These are phyloP conservation scores for Adenanthera pavonina DNA, from an alignment of 306 rosid genomes.

Conservation along the genomic window DNA sequence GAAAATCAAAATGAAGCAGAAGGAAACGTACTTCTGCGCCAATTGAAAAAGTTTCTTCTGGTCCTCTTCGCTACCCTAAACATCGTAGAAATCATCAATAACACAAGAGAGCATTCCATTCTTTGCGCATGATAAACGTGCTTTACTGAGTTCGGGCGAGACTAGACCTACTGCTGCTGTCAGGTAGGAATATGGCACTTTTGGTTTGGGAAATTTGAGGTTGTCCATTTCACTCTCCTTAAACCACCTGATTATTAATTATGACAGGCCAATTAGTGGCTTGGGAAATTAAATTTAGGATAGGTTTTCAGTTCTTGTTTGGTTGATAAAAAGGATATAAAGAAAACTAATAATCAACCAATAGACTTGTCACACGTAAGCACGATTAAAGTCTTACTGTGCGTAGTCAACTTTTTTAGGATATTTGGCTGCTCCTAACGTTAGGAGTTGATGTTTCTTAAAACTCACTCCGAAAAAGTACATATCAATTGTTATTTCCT, in stretches of 20 bases:
- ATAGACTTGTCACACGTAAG: too few species aligned
- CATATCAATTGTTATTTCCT: too few species aligned
- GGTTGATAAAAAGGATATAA: too few species aligned
- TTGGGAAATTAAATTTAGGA: too few species aligned
- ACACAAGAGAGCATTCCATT: constrained; percentile 50
- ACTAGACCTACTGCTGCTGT: background rate
- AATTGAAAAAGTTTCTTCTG: background rate
- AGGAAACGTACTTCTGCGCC: background rate
- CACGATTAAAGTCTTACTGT: too few species aligned
- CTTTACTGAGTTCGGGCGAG: constrained; percentile 55
- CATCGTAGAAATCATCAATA: constrained; percentile 57
- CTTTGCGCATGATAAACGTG: constrained; percentile 68
- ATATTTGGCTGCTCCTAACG: too few species aligned
- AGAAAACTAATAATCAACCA: too few species aligned
- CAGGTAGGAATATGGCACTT: background rate
- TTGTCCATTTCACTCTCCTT: background rate
- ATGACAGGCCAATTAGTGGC: background rate
- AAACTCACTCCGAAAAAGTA: too few species aligned
- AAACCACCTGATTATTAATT: background rate
- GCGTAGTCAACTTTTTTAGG: too few species aligned
- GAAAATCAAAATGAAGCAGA: too few species aligned
- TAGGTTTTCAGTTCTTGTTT: too few species aligned
- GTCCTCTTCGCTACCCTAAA: background rate
- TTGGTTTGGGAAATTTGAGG: background rate
- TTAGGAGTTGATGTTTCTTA: too few species aligned